Percentiles rank a stretch among this genome's conserved stretches.
These are phyloP conservation scores for Ustilago trichophora DNA, from an alignment of 1,284 basidiomycete genomes.

Conservation along the genomic window DNA sequence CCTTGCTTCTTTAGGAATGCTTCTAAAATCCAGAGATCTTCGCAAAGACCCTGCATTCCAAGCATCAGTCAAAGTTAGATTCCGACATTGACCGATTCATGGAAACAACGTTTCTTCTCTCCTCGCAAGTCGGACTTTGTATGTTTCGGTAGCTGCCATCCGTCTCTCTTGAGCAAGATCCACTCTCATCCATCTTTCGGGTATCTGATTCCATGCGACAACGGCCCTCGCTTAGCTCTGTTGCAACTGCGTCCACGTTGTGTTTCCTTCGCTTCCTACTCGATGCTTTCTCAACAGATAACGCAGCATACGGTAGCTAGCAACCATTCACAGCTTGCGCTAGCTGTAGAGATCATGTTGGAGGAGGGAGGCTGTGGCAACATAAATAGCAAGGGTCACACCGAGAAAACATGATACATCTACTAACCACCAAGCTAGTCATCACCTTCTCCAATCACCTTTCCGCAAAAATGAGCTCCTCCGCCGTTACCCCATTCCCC, in stretches of 20 bases:
- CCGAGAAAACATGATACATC: neutral
- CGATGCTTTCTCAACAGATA: too few species aligned
- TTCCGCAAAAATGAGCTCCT: slow-evolving; percentile 10
- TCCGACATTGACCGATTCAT: neutral
- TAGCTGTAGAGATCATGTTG: too few species aligned
- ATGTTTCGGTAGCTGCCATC: too few species aligned
- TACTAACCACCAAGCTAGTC: neutral
- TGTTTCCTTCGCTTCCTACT: neutral
- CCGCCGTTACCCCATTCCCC: slow-evolving; percentile 15
- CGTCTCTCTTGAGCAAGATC: too few species aligned
- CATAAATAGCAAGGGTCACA: neutral
- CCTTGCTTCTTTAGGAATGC: too few species aligned
- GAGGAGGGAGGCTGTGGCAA: too few species aligned
- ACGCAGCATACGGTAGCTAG: too few species aligned
- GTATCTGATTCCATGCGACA: too few species aligned
- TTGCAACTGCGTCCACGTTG: neutral
- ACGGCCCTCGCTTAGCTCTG: neutral
- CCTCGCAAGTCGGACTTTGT: neutral
- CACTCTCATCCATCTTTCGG: too few species aligned
- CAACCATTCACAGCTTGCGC: too few species aligned
- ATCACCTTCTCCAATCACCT: neutral
- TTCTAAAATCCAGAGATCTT: too few species aligned
- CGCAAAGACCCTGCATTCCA: neutral
- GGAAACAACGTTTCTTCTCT: slow-evolving; percentile 7
- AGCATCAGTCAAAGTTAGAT: too few species aligned